Percentiles rank a stretch among this genome's conserved stretches.
Conservation (phyloP, 2,329 filamentous ascomycete species). For the Paecilomyces formosus region DNA sequence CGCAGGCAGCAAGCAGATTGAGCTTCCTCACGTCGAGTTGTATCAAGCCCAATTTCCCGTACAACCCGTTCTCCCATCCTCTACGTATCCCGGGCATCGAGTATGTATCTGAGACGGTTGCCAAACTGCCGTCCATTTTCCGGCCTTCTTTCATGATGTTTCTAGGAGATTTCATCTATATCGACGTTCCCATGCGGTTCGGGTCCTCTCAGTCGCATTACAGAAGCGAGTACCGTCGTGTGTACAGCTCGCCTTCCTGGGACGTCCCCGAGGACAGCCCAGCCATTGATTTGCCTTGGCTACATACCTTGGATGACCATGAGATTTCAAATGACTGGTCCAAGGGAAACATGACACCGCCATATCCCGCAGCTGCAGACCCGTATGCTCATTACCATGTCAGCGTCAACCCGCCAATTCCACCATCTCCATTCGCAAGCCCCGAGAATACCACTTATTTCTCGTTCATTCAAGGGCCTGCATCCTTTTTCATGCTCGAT, state of each 20-base stretch:
- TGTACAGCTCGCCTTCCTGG: constrained; percentile 97
- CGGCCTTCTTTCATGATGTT: constrained; percentile 54
- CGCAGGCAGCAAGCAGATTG: constrained; percentile 60
- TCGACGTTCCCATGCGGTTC: constrained; percentile 75
- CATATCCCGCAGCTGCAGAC: constrained; percentile 72
- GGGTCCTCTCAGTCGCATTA: constrained; percentile 69
- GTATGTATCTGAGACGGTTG: constrained; percentile 66
- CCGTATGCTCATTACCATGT: constrained; percentile 85
- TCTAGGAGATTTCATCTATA: constrained; percentile 42
- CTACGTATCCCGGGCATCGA: constrained; percentile 74
- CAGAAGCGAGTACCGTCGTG: constrained; percentile 82
- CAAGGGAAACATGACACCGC: constrained; percentile 66
- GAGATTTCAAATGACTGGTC: constrained; percentile 92
- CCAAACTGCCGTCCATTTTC: constrained; percentile 53
- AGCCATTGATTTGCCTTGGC: constrained; percentile 67
- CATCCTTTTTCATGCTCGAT: constrained; percentile 90
- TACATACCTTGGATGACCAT: constrained; percentile 94
- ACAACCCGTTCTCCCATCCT: constrained; percentile 74
- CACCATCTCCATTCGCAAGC: constrained; percentile 41
- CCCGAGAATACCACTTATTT: constrained; percentile 69
- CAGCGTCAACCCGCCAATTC: constrained; percentile 68
- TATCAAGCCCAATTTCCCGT: constrained; percentile 85
- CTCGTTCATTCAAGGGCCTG: constrained; percentile 80
- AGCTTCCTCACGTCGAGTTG: constrained; percentile 91
- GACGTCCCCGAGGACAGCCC: constrained; percentile 57